A percentile compares a stretch with the other conserved stretches of the same genome.
phyloP scores from a whole-genome alignment of 78 protist species.

The Creolimax fragrantissima region DNA sequence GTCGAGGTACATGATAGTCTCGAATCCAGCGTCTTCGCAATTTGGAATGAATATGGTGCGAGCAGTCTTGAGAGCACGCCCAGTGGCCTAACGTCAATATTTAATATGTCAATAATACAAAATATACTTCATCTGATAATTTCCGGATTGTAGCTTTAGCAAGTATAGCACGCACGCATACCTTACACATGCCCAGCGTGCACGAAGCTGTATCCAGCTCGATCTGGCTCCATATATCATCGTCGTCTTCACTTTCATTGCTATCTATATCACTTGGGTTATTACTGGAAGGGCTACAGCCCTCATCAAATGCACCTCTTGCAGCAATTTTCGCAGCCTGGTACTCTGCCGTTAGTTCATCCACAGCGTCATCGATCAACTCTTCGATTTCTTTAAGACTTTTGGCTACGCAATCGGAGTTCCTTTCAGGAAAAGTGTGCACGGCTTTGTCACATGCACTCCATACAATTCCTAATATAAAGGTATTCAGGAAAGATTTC shows the following conservation, averaged over 20 bases:
- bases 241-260: neutral
- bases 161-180: neutral
- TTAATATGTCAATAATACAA: no score
- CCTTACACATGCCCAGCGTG: neutral
- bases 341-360: neutral
- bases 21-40: neutral
- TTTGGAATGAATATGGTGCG: neutral
- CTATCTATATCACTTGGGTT: neutral
- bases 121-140: no score
- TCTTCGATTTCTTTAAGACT: neutral
- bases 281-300: neutral
- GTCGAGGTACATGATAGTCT: neutral
- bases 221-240: neutral
- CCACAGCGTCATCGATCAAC: neutral
- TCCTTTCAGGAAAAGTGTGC: neutral
- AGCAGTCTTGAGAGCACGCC: neutral
- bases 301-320: neutral
- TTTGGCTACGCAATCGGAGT: neutral
- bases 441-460: neutral
- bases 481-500: no score
- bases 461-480: neutral
- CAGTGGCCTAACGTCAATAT: neutral
- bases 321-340: neutral
- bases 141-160: no score
- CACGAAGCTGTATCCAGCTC: neutral